Base-by-base conservation (phyloP, 108 stramenopile species). In the Cyclotella kingstonii region DNA sequence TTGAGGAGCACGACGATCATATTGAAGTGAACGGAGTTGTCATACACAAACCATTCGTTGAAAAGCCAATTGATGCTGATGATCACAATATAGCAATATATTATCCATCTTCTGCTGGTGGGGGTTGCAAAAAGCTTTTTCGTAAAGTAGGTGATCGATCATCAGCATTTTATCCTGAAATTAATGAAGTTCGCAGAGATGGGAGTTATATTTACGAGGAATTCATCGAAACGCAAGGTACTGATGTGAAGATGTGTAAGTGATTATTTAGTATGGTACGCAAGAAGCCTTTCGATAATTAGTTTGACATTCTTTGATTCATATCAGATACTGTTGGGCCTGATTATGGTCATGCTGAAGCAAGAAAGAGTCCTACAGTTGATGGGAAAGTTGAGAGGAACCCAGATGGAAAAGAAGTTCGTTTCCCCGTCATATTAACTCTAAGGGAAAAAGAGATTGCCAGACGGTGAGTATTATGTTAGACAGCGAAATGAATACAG, bases 1-100 rank as follows among this genome's bases (percentile, higher is more conserved):
- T 98, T 6, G 78, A 77, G 30, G 97, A 98, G 60, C 83, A 82
- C 71, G 97, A 98, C 47, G 97, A 98, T 75, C 91, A 89, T 60
- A 94, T 98, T 44, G 91, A 92, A 72, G 78, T 98, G 26, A 95
- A 96, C 61, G 95, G 95, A n/a, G 76, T 91, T 15, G 60, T 48
- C 29, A 90, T 99, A 46, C 70, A 98, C 81, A 99, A 99, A 70
- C 98, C 98, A 6, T 97, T 99, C 61, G 97, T 99, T 5, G 98
- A 99, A 70, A 99, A 99, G 78, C 98, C 98, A 1, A 96, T 97
- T 5, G 90, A 99, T 73, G 95, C 97, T 4, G 98, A 99, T 62
- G 97, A 99, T 76, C 98, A 99, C 69, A 98, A 97, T 77, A 91
- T 99, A 17, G 34, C 48, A 22, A 85, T 97, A 39, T 99, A 99